Evolutionary conservation across 1,284 basidiomycete species (phyloP), one percentile per base, ranked within the genome.

Genomic region (Leccinum ponderosum): DNA sequence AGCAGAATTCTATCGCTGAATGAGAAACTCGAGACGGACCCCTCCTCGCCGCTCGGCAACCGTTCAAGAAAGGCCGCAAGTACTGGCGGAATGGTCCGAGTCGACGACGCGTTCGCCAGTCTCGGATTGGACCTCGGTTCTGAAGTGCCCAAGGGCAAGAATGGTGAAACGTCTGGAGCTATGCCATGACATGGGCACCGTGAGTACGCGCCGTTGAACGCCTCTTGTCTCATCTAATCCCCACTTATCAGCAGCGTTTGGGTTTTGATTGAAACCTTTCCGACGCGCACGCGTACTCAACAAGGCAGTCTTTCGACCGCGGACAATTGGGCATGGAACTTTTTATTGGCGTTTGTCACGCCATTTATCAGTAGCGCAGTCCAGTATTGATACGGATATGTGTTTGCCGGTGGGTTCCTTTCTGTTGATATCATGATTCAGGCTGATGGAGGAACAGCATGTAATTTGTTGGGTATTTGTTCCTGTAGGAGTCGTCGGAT

Each of bases 11-110:
- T 35, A 56, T 74, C 77, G 0, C 80, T 98, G 57, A 97, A 95
- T 65, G 95, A 97, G 73, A 90, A 86, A 68, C 83, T 99, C 4
- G 97, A 99, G 78, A 92, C 86, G 62, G 97, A 99, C 29, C 29
- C 73, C 80, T 99, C 33, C 77, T 97, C 56, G 87, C 88, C 33
- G 20, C 79, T 98, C 72, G 90, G 97, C 65, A 80, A 81, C 57
- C 81, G 54, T 31, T 52, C 67, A 22, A 31, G 48, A 2, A 56
- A 51, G 5, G 12, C 44, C 15, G 5, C 57, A 5, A 53, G 80
- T 55, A 76, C 75, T 1, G 54, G 9, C 47, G 69, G 74, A 35
- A 76, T 65, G 22, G 65, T 58, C 14, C 69, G 66, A 17, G 52
- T 63, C 2, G 75, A 73, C 15, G 85, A 88, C 64, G 81, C 87